Conservation (phyloP, 495 filamentous ascomycete species). For the Hapsidospora chrysogenum region DNA sequence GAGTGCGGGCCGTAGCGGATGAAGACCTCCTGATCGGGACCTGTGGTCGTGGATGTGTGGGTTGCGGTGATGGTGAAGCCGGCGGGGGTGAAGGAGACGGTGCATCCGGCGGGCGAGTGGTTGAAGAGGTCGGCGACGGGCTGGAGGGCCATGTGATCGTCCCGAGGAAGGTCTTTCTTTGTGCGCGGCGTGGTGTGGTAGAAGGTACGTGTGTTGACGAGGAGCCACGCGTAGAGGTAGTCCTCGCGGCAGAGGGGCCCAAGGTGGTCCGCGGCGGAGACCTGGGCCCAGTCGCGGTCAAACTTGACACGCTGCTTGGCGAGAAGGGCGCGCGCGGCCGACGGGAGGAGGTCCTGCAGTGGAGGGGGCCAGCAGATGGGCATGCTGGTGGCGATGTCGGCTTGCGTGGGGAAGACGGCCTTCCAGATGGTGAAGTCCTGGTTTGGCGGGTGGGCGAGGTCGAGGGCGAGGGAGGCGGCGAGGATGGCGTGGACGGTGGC, state of each 20-base stretch:
- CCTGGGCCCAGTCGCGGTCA: conserved; percentile 38
- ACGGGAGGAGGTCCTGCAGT: conserved; percentile 31
- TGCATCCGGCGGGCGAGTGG: conserved; percentile 49
- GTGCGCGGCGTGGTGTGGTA: conserved; percentile 42
- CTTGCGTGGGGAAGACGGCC: conserved; percentile 44
- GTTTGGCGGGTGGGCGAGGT: conserved; percentile 8
- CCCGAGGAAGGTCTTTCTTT: conserved; percentile 30
- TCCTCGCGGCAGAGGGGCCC: conserved; percentile 28
- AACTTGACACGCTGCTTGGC: conserved; percentile 45
- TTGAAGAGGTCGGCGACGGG: conserved; percentile 87
- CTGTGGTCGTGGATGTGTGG: conserved; percentile 27
- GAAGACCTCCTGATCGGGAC: conserved; percentile 51
- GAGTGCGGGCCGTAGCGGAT: conserved; percentile 68
- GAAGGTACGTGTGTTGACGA: conserved; percentile 73
- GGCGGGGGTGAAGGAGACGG: conserved; percentile 37
- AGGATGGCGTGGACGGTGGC: conserved; percentile 49
- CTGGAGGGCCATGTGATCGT: conserved; percentile 65
- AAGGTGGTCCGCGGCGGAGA: conserved; percentile 35
- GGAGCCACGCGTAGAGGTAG: conserved; percentile 60
- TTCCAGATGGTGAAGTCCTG: conserved; percentile 37
- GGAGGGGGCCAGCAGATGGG: conserved; percentile 49
- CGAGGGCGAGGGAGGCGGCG: conserved; percentile 49
- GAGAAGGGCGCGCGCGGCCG: conserved; percentile 30
- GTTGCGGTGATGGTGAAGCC: conserved; percentile 45
- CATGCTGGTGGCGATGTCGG: conserved; percentile 43